Evolutionary conservation across 2,329 filamentous ascomycete genomes (phyloP).

Genomic region (Nemania bipapillata): DNA sequence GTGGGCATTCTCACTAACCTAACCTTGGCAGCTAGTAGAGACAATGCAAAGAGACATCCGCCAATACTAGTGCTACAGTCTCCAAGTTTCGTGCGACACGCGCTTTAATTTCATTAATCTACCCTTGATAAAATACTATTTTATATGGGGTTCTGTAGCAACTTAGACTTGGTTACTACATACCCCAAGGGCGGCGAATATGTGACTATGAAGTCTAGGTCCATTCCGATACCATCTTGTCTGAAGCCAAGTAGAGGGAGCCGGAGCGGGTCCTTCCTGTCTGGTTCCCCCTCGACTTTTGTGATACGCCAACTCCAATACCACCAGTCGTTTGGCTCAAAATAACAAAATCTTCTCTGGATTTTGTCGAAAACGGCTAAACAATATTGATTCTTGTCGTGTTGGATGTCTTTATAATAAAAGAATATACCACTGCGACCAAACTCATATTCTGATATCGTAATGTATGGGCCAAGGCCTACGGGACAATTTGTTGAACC

Average conservation of each 20-base stretch:
- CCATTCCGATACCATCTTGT: neutral
- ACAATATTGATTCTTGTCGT: fast-evolving
- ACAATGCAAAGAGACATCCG: no score
- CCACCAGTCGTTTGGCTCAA: neutral
- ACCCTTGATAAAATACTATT: neutral
- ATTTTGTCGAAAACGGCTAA: constrained; percentile 25
- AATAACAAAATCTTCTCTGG: constrained; percentile 15
- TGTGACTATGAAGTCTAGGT: constrained; percentile 17
- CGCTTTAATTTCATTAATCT: neutral
- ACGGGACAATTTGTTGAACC: no score
- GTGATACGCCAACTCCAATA: no score
- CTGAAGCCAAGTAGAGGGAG: no score
- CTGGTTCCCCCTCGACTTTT: no score
- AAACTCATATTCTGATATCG: constrained; percentile 16
- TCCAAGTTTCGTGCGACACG: no score
- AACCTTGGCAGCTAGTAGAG: no score
- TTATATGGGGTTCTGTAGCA: neutral
- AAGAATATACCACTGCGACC: constrained; percentile 24
- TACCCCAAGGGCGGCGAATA: neutral
- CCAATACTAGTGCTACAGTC: no score
- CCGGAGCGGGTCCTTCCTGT: no score
- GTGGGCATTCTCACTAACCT: no score
- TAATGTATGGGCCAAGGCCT: neutral
- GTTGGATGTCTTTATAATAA: fast-evolving
- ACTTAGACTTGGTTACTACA: neutral